These are phyloP conservation scores for Debaryomyces maramus DNA, from an alignment of 805 yeast genomes.

Conservation along the genomic window DNA sequence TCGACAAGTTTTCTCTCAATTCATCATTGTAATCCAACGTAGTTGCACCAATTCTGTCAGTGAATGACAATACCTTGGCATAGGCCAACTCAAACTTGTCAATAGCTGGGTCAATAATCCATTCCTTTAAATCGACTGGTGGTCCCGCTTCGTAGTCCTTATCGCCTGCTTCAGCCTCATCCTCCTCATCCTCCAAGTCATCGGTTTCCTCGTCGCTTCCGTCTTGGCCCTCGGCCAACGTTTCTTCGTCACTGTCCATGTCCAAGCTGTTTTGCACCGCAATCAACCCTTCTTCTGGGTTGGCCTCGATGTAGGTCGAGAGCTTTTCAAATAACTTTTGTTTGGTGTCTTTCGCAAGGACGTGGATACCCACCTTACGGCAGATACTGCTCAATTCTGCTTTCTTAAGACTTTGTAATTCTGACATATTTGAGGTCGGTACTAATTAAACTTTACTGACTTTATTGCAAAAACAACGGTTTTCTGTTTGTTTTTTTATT, in stretches of 20 bases:
- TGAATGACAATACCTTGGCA: constrained; percentile 27
- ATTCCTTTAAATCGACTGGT: constrained; percentile 39
- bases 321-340: constrained; percentile 40
- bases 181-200: constrained; percentile 25
- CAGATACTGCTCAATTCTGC: constrained; percentile 40
- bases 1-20: constrained; percentile 41
- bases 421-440: constrained; percentile 27
- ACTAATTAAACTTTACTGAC: neutral
- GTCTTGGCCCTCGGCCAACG: constrained; percentile 17
- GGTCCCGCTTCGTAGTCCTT: constrained; percentile 38
- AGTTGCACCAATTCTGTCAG: constrained; percentile 38
- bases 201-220: constrained; percentile 21
- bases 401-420: constrained; percentile 35
- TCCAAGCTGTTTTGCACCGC: constrained; percentile 19
- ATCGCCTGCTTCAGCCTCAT: constrained; percentile 32
- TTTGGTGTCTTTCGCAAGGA: constrained; percentile 42
- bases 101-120: constrained; percentile 39
- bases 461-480: neutral
- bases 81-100: constrained; percentile 25
- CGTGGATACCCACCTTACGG: constrained; percentile 34
- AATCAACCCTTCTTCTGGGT: constrained; percentile 25
- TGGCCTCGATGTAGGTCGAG: constrained; percentile 25
- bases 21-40: constrained; percentile 34
- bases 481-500: neutral
- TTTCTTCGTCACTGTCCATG: constrained; percentile 21